Evolutionary conservation across 2,329 filamentous ascomycete species (phyloP).

Genomic region (Dactylellina drechsleri): DNA sequence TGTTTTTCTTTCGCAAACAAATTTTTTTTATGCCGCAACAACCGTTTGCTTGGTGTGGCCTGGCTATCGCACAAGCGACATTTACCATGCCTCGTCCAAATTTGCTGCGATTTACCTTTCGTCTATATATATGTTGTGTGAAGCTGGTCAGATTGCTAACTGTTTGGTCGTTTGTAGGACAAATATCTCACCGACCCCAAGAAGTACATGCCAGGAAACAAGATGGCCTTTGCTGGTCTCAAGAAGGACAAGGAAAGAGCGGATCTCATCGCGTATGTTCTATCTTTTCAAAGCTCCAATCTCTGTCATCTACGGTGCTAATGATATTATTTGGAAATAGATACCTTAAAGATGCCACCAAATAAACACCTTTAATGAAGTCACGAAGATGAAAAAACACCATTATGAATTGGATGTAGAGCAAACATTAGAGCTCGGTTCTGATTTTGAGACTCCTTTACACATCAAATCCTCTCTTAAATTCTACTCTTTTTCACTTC

Average conservation of each 20-base stretch:
- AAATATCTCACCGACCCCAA: constrained; percentile 99
- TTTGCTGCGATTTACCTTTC: too few relatives aligned
- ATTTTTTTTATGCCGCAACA: not conserved
- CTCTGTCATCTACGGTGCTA: not conserved
- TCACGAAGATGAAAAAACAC: constrained; percentile 11
- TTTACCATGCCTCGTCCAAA: too few relatives aligned
- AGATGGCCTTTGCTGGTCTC: constrained; percentile 99
- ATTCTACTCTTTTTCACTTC: not conserved
- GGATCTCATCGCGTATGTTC: constrained; percentile 91
- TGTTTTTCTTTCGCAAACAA: not conserved
- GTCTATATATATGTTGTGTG: too few relatives aligned
- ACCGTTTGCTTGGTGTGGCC: not conserved
- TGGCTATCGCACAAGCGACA: not conserved
- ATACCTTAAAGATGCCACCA: constrained; percentile 35
- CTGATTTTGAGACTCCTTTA: not conserved
- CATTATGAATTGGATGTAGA: constrained; percentile 8
- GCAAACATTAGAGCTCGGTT: not conserved
- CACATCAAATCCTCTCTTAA: not conserved
- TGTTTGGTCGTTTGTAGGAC: constrained; percentile 69
- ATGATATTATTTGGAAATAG: constrained; percentile 8
- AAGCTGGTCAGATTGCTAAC: too few relatives aligned
- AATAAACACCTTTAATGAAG: constrained; percentile 17
- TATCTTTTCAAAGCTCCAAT: not conserved
- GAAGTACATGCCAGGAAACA: constrained; percentile 99
- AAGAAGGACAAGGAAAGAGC: constrained; percentile 99